phyloP scores from a whole-genome alignment of 352 stramenopile species.

The Phytophthora hibernalis region DNA sequence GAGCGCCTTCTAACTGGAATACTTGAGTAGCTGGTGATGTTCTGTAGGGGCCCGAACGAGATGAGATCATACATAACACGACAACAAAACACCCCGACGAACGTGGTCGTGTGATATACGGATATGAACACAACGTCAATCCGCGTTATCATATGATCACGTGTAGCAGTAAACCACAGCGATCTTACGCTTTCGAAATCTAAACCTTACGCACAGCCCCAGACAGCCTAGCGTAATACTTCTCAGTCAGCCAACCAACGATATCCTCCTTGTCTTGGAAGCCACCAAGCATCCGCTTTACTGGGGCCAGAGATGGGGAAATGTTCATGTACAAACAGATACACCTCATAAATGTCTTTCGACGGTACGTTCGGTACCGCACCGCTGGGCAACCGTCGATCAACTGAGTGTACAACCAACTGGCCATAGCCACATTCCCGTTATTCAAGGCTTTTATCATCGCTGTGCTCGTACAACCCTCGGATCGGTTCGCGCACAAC shows the following conservation, averaged over 20 bases:
- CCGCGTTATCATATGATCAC: too few species aligned
- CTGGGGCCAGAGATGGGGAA: background rate
- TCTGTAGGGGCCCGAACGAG: too few species aligned
- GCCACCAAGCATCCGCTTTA: background rate
- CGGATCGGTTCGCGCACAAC: background rate
- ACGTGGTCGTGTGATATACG: too few species aligned
- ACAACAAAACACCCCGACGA: too few species aligned
- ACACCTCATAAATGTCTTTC: background rate
- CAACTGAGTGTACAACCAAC: background rate
- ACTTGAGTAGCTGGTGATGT: too few species aligned
- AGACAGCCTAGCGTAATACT: too few species aligned
- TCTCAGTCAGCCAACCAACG: background rate
- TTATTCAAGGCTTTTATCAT: background rate
- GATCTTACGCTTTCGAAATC: too few species aligned
- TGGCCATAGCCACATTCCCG: background rate
- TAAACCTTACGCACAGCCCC: too few species aligned
- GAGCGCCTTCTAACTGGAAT: constrained; percentile 42
- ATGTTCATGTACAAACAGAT: constrained; percentile 4
- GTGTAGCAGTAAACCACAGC: background rate
- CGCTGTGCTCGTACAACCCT: constrained; percentile 1
- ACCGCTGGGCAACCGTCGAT: background rate
- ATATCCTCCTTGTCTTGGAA: background rate
- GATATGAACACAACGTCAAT: too few species aligned
- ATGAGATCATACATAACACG: too few species aligned
- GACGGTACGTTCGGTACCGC: background rate